A percentile compares a stretch with the other conserved stretches of the same genome.
phyloP scores from a whole-genome alignment of 352 stramenopile genomes.

The Peronospora farinosa region DNA sequence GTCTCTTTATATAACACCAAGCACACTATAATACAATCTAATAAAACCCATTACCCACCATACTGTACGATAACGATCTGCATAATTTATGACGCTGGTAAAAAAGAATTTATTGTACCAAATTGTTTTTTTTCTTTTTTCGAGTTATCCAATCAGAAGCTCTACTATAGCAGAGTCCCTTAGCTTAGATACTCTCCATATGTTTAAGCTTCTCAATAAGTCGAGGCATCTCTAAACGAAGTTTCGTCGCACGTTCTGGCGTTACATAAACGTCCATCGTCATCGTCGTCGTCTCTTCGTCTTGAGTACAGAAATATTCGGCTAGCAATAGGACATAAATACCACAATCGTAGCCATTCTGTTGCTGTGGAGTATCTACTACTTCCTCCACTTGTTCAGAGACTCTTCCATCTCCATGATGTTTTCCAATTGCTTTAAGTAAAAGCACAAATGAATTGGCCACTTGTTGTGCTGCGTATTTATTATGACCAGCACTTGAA shows the following conservation, averaged over 20 bases:
- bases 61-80: conserved; percentile 77
- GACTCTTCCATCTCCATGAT: conserved; percentile 8
- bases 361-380: conserved; percentile 51
- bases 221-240: conserved; percentile 43
- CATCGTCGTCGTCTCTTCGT: conserved; percentile 12
- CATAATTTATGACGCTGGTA: conserved; percentile 27
- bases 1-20: too few species aligned
- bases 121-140: background rate
- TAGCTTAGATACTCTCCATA: background rate
- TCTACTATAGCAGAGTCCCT: background rate
- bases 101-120: background rate
- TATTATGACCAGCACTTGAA: conserved; percentile 62
- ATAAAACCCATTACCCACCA: conserved; percentile 26
- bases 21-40: too few species aligned
- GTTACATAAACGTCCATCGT: conserved; percentile 46
- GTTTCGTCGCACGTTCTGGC: conserved; percentile 37
- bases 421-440: conserved; percentile 16
- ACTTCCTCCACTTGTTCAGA: conserved; percentile 27
- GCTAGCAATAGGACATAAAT: conserved; percentile 69
- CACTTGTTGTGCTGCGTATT: conserved; percentile 37
- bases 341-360: conserved; percentile 76
- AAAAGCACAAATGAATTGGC: conserved; percentile 38
- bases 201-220: conserved; percentile 31
- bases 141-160: conserved; percentile 19
- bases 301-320: conserved; percentile 47